Evolutionary conservation across 495 filamentous ascomycete species (phyloP).

Genomic region (Apiosordaria backusii): DNA sequence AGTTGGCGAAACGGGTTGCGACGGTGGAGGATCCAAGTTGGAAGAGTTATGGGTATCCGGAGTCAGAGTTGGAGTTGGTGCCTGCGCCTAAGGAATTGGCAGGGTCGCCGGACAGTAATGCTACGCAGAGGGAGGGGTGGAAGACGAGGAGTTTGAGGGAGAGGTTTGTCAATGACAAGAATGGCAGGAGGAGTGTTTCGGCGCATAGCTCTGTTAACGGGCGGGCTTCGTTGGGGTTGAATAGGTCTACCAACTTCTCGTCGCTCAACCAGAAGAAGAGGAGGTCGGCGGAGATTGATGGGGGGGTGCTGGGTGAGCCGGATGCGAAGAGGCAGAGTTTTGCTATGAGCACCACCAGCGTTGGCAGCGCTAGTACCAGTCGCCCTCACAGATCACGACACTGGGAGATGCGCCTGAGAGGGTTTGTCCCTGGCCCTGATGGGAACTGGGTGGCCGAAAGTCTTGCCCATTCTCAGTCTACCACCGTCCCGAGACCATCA

Average conservation of each 20-base stretch:
- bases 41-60: conserved; percentile 19
- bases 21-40: conserved; percentile 9
- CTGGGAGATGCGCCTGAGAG: conserved; percentile 41
- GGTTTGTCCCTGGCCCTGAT: conserved; percentile 43
- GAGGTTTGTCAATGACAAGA: conserved; percentile 30
- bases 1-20: conserved; percentile 21
- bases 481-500: neutral
- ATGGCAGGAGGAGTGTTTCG: conserved; percentile 27
- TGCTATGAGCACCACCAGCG: neutral
- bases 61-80: conserved; percentile 28
- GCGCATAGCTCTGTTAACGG: conserved; percentile 21
- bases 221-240: neutral
- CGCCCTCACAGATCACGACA: conserved; percentile 27
- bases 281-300: conserved; percentile 21
- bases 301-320: conserved; percentile 12
- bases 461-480: conserved; percentile 27
- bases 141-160: conserved; percentile 33
- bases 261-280: conserved; percentile 10
- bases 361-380: neutral
- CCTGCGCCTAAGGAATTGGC: conserved; percentile 8
- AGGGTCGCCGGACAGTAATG: conserved; percentile 17
- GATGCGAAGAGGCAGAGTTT: conserved; percentile 21
- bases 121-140: conserved; percentile 24
- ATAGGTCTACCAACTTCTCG: conserved; percentile 26
- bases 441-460: conserved; percentile 43